Evolutionary conservation across 2,329 filamentous ascomycete genomes (phyloP).

Genomic region (Sphaerostilbella broomeana): DNA sequence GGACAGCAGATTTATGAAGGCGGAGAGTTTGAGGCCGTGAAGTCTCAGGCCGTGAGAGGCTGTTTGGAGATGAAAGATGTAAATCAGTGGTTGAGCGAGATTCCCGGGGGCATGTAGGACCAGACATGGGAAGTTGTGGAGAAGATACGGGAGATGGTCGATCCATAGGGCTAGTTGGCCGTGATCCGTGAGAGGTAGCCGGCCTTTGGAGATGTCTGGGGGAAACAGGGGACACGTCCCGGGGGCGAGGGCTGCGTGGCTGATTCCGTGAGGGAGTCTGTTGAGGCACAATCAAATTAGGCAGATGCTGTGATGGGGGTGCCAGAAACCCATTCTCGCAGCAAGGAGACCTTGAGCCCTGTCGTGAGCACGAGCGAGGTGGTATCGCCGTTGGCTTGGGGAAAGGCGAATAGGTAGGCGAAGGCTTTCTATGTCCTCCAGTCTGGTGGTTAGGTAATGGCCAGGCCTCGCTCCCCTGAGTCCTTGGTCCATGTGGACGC

Average conservation of each 20-base stretch:
- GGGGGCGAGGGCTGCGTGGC: constrained; percentile 3
- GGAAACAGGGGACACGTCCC: constrained; percentile 1
- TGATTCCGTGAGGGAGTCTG: not conserved
- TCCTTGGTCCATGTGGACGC: constrained; percentile 6
- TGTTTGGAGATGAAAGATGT: constrained; percentile 9
- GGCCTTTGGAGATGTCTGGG: constrained; percentile 3
- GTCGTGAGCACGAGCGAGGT: constrained; percentile 14
- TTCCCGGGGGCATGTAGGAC: constrained; percentile 18
- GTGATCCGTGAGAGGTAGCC: constrained; percentile 3
- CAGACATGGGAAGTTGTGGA: not conserved
- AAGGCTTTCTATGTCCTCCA: constrained; percentile 17
- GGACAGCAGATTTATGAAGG: constrained; percentile 22
- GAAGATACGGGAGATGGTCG: constrained; percentile 1
- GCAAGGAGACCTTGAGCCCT: constrained; percentile 22
- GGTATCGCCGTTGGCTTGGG: constrained; percentile 33
- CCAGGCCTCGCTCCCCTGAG: constrained; percentile 4
- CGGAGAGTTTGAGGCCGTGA: constrained; percentile 11
- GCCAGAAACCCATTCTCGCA: constrained; percentile 23
- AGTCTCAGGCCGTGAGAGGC: not conserved
- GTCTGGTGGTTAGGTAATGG: constrained; percentile 5
- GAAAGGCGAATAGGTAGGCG: constrained; percentile 36
- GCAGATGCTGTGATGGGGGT: constrained; percentile 16
- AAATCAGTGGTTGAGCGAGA: constrained; percentile 20
- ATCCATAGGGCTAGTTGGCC: constrained; percentile 6
- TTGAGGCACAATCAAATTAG: constrained; percentile 4